Evolutionary conservation across 768 basidiomycete genomes (phyloP), one percentile per base, ranked within the genome.

Genomic region (Boletus insuetus): DNA sequence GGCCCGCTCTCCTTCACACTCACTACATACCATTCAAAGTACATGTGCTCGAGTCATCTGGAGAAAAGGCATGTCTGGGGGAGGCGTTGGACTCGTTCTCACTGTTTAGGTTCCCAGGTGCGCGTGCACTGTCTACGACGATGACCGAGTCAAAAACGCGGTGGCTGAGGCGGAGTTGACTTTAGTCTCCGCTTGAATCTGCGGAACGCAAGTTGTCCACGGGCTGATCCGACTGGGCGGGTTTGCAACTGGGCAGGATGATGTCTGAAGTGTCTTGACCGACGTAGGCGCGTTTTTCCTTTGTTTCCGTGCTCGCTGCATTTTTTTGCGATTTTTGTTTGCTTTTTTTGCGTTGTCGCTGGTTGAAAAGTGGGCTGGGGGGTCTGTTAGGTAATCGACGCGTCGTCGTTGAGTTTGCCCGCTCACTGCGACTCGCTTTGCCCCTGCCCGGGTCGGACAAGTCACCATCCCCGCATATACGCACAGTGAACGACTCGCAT

Each of bases 361-460:
- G 44, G 53, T 66, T 69, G 64, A 67, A 67, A 68, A 59, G 24
- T 19, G 29, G 8, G 34, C n/a, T 20, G 6, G 17, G 6, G 17
- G 37, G 48, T 17, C 42, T 10, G 56, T 69, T 69, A 69, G 61
- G 63, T 69, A 69, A 69, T 63, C 67, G 66, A 69, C 68, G 67
- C 67, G 67, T 69, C 56, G 65, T 53, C 46, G 53, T 54, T 60
- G 47, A 32, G 55, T 64, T 68, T 53, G 35, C 45, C 57, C 51
- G 47, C 49, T 63, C 52, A 49, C 56, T 54, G 49, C 55, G 51
- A 55, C 54, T 63, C 56, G 55, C 58, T 60, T 45, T 66, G 60
- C 61, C 66, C 64, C 64, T 61, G 57, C 66, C 46, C 53, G 59
- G 64, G 49, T 64, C 61, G 55, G 56, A 55, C 58, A 37, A 32